Base-by-base conservation (phyloP, 2,329 filamentous ascomycete genomes). In the Plenodomus biglobosus region DNA sequence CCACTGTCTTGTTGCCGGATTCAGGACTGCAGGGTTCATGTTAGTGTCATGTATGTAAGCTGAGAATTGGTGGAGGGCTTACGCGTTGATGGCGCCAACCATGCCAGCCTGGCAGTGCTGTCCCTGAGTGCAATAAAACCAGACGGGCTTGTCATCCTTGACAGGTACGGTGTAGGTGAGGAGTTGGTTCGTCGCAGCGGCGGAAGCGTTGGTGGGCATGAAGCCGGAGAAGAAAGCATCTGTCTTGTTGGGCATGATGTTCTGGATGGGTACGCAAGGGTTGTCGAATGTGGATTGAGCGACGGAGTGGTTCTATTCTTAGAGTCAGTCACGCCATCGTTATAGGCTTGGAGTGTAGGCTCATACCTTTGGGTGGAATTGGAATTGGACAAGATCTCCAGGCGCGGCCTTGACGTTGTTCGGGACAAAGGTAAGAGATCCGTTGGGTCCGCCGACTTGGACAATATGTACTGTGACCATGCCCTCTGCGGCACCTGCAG, bases 81-180 rank as follows among this genome's bases (percentile, higher is more conserved):
- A 87, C 85, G 86, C 83, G 72, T 92, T 91, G 67, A 91, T 85
- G 24, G 88, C 86, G 76, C 88, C 86, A 48, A 81, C 79, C 86
- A 91, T 91, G 53, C 87, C 87, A 40, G 68, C 74, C 71, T 90
- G 82, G 73, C 88, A 94, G 75, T 94, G 89, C 64, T 79, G 82
- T 38, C 69, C 84, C 71, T 90, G 85, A 22, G 83, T 84, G 75
- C 88, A 92, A 79, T 87, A 92, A 56, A 88, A 75, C 88, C 89
- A 94, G 56, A 92, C 77, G 22, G 89, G 88, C 46, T 80, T 85
- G 38, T 79, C 82, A 70, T 84, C 78, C 64, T 85, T 85, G 70
- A 94, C 75, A 69, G 79, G 79, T 63, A 92, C 76, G 49, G 85
- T 90, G 73, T 85, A 94, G 44, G 85, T 85, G 21, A 87, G 82